Base-by-base conservation (phyloP, 2,329 filamentous ascomycete species). In the Amphichorda felina region DNA sequence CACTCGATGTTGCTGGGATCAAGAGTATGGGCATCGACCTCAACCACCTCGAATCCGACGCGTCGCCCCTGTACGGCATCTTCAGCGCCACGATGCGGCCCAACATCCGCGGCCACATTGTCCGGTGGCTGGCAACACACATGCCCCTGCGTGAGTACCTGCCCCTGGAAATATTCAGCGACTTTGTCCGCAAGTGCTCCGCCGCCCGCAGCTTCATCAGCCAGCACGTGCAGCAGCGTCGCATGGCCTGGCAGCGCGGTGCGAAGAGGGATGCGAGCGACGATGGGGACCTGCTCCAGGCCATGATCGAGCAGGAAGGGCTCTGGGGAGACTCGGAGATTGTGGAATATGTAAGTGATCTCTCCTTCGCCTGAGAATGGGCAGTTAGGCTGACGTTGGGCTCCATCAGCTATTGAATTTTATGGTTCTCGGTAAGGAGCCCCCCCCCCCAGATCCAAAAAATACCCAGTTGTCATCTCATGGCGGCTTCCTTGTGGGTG, bases 381-480 rank as follows among this genome's bases (percentile, higher is more conserved):
- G 14, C 5, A 3, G 1, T 30, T 13, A 16, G 16, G 46, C 56
- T 37, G 50, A 60, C 30, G 45, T 53, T 26, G 9, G 10, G n/a
- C 8, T 10, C 13, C 10, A 16, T 11, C 50, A 64, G 44, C 41
- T 62, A 17, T 51, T 66, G 45, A 66, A 63, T 7, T 59, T 65
- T 41, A 46, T 65, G 24, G 53, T 60, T 2, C 57, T 63, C 11
- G 63, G 61, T 26, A 37, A 36, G 41, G n/a, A 25, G 11, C 5
- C 6, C 16, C 5, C 5, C 29, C 26, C 5, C 26, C 14, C 14
- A 8, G n/a, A 28, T 28, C 7, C n/a, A 13, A 25, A 25, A 25
- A 25, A 25, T 25, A 13, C 29, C 13, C 5, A 17, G 9, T 17
- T 16, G 18, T 19, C 21, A 24, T 24, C 10, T 10, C 10, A 24